Evolutionary conservation across 2,329 filamentous ascomycete genomes (phyloP), one percentile per base, ranked within the genome.

Genomic region (Colletotrichum coccodes): DNA sequence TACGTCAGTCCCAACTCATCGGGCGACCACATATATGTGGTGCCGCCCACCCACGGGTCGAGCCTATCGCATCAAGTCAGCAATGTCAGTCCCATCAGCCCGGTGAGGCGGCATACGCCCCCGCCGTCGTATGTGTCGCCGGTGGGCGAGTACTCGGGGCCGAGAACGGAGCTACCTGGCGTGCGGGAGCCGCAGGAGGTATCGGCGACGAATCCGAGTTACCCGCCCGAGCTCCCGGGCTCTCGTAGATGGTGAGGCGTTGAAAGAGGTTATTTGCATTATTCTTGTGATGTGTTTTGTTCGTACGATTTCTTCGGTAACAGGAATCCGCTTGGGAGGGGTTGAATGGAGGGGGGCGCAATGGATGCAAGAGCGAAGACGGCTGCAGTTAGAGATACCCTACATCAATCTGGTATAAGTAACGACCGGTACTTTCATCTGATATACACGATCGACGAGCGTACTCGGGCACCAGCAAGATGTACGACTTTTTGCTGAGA

Each of bases 401-500:
- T 23, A 3, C 12, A 30, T n/a, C n/a, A 38, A 36, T 28, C 14
- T 30, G 21, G 8, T 40, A 2, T 18, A 40, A 18, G 47, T 30
- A 40, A 61, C 49, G 38, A 40, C 42, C 18, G 26, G 21, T 47
- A n/a, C 7, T 30, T 46, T 53, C 38, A 52, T 54, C 36, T 18
- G 14, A 21, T 64, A 9, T 44, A 28, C 16, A 26, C 28, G 32
- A n/a, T 47, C 4, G 95, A 94, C 28, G 90, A 95, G 76, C 86
- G 1, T 80, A 84, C 50, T 90, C 87, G 14, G 95, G 95, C 59
- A 88, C 89, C 71, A 92, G 83, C 77, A 94, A 92, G 78, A 95
- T 91, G 1, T 95, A 98, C 76, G 95, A 98, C 80, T 98, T 98
- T 84, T 82, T 98, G 7, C 88, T 97, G 72, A 90, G 95, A 44